A percentile compares a stretch with the other conserved stretches of the same genome.
These are phyloP conservation scores for Lachnellula occidentalis DNA, from an alignment of 2,329 filamentous ascomycete genomes.

Conservation along the genomic window DNA sequence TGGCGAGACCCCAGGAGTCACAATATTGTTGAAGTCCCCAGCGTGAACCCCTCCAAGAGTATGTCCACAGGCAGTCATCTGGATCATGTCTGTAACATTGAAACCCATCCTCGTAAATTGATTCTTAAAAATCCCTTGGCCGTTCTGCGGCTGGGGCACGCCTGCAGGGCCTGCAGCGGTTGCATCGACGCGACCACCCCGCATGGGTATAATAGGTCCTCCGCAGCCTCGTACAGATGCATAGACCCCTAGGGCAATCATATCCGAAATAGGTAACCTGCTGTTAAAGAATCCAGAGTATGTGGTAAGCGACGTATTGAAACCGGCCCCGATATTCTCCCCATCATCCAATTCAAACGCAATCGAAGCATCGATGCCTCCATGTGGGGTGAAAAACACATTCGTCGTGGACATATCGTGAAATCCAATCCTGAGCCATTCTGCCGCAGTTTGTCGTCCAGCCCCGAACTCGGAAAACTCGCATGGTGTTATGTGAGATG, in stretches of 20 bases:
- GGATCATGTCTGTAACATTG: conserved; percentile 51
- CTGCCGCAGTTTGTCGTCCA: conserved; percentile 53
- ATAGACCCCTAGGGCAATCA: conserved; percentile 54
- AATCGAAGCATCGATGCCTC: conserved; percentile 55
- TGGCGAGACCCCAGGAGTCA: conserved; percentile 37
- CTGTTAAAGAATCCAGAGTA: conserved; percentile 49
- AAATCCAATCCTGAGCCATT: conserved; percentile 57
- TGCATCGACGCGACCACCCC: conserved; percentile 51
- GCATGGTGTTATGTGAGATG: conserved; percentile 52
- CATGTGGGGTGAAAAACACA: conserved; percentile 36
- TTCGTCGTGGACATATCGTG: conserved; percentile 57
- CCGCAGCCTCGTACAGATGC: conserved; percentile 54
- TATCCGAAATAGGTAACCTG: conserved; percentile 48
- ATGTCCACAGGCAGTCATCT: conserved; percentile 56
- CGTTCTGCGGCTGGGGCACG: conserved; percentile 54
- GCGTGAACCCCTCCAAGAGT: conserved; percentile 55
- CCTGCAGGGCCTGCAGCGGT: conserved; percentile 40
- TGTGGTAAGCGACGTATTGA: conserved; percentile 47
- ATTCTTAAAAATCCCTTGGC: conserved; percentile 43
- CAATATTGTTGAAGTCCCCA: conserved; percentile 47
- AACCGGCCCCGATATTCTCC: conserved; percentile 53
- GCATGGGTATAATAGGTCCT: conserved; percentile 48
- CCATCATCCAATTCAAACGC: conserved; percentile 51
- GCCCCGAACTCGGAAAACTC: conserved; percentile 45
- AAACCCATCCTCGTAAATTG: conserved; percentile 57